phyloP scores from a whole-genome alignment of 2,329 filamentous ascomycete species.

The Aspergillus neotritici region DNA sequence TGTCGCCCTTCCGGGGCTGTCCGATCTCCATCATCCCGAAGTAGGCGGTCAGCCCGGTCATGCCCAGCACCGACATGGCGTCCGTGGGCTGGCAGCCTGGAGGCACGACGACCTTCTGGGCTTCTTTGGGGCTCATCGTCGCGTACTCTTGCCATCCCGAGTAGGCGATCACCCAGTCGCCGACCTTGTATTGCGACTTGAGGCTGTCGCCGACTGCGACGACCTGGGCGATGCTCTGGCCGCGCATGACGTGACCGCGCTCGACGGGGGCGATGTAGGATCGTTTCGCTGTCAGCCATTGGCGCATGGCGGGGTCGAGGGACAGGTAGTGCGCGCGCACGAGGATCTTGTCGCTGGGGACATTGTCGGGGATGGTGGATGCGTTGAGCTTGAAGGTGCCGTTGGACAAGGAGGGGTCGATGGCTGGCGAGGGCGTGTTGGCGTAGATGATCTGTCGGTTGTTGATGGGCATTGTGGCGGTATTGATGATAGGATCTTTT shows the following conservation, averaged over 20 bases:
- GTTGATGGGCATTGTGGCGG: slow-evolving; percentile 17
- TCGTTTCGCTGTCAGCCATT: slow-evolving; percentile 57
- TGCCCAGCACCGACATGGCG: slow-evolving; percentile 56
- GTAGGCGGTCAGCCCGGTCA: slow-evolving; percentile 70
- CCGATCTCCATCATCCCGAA: slow-evolving; percentile 67
- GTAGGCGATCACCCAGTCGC: slow-evolving; percentile 48
- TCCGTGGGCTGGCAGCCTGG: slow-evolving; percentile 51
- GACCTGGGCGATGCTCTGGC: slow-evolving; percentile 55
- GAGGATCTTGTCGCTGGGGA: slow-evolving; percentile 54
- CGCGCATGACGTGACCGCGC: slow-evolving; percentile 65
- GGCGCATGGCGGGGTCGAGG: slow-evolving; percentile 70
- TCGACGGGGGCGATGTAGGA: slow-evolving; percentile 65
- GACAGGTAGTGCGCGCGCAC: slow-evolving; percentile 58
- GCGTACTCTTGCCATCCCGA: slow-evolving; percentile 64
- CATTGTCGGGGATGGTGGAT: slow-evolving; percentile 21
- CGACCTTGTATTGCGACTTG: slow-evolving; percentile 21
- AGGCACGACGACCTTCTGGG: slow-evolving; percentile 43
- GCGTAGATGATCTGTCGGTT: slow-evolving; percentile 36
- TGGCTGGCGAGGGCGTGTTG: slow-evolving; percentile 29
- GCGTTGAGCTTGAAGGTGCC: slow-evolving; percentile 34
- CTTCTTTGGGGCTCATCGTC: slow-evolving; percentile 50
- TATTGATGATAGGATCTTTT: background rate
- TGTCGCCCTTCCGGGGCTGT: slow-evolving; percentile 62
- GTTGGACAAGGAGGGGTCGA: slow-evolving; percentile 29
- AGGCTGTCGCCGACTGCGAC: slow-evolving; percentile 49